Conservation (phyloP, 345 rosid genomes). For the Physaria fendleri region DNA sequence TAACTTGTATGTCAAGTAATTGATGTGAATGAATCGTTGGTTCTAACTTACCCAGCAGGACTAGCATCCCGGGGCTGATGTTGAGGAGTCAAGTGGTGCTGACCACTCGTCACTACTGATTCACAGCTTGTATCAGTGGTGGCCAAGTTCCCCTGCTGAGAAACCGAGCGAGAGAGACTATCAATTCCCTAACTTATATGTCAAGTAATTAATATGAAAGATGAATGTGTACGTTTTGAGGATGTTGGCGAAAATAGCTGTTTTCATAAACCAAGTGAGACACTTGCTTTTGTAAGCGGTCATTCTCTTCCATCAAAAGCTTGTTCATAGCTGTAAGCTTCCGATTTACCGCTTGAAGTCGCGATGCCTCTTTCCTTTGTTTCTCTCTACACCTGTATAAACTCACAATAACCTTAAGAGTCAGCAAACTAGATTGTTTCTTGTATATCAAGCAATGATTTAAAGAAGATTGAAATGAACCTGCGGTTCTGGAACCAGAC, state of each 20-base stretch:
- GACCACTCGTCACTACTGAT: constrained; percentile 92
- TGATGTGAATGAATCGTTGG: neutral
- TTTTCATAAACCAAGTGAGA: constrained; percentile 95
- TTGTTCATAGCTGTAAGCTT: constrained; percentile 96
- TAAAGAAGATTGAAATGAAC: constrained; percentile 29
- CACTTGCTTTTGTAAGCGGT: constrained; percentile 95
- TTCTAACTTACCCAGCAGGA: constrained; percentile 81
- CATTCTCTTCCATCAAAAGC: constrained; percentile 98
- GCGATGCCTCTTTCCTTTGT: constrained; percentile 92
- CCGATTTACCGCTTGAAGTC: constrained; percentile 91
- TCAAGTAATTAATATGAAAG: constrained; percentile 1
- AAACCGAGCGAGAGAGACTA: neutral
- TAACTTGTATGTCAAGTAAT: constrained; percentile 1
- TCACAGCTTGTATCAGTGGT: constrained; percentile 91
- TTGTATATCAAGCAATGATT: constrained; percentile 14
- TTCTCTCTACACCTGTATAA: constrained; percentile 91
- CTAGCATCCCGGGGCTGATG: constrained; percentile 93
- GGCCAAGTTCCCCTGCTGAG: constrained; percentile 48
- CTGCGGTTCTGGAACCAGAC: constrained; percentile 99
- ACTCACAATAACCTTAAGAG: constrained; percentile 3
- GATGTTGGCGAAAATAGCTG: constrained; percentile 81
- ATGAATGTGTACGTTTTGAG: constrained; percentile 51
- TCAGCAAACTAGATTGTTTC: constrained; percentile 16
- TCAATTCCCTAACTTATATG: neutral
- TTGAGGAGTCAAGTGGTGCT: constrained; percentile 67